Evolutionary conservation across 2,329 filamentous ascomycete genomes (phyloP).

Genomic region (Colletotrichum endophyticum): DNA sequence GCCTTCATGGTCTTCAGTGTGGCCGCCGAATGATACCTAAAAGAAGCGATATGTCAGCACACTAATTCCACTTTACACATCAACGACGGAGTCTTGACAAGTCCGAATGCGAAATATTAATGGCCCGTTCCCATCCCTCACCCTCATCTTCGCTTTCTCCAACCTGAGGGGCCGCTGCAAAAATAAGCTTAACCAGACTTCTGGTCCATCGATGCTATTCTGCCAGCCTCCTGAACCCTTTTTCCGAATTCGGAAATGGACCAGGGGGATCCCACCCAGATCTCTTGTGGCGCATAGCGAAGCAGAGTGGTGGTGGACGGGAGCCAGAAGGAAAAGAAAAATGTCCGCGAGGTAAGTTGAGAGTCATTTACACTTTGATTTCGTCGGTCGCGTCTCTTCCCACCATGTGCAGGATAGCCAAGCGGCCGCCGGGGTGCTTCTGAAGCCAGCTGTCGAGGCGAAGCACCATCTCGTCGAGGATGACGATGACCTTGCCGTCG

Average conservation of each 20-base stretch:
- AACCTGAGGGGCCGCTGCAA: neutral
- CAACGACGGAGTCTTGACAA: constrained; percentile 1
- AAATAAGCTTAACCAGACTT: constrained; percentile 20
- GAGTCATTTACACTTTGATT: constrained; percentile 56
- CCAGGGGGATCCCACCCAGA: neutral
- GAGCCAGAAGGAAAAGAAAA: neutral
- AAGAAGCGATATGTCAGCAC: constrained; percentile 29
- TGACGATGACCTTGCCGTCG: constrained; percentile 59
- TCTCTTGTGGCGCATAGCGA: neutral
- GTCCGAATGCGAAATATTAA: constrained; percentile 9
- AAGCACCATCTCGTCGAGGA: constrained; percentile 59
- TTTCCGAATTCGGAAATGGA: neutral
- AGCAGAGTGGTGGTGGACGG: neutral
- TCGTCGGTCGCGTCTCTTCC: constrained; percentile 64
- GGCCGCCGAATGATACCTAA: constrained; percentile 61
- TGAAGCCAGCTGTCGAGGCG: constrained; percentile 63
- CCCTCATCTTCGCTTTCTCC: neutral
- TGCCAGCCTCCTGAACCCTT: neutral
- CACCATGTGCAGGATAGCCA: constrained; percentile 67
- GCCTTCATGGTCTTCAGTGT: constrained; percentile 63
- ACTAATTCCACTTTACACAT: constrained; percentile 17
- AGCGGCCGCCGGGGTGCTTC: constrained; percentile 62
- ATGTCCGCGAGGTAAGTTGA: neutral
- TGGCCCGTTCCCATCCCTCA: neutral
- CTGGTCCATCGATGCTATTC: neutral